Evolutionary conservation across 75 land plant species (phyloP).

Genomic region (Sequoia sempervirens): DNA sequence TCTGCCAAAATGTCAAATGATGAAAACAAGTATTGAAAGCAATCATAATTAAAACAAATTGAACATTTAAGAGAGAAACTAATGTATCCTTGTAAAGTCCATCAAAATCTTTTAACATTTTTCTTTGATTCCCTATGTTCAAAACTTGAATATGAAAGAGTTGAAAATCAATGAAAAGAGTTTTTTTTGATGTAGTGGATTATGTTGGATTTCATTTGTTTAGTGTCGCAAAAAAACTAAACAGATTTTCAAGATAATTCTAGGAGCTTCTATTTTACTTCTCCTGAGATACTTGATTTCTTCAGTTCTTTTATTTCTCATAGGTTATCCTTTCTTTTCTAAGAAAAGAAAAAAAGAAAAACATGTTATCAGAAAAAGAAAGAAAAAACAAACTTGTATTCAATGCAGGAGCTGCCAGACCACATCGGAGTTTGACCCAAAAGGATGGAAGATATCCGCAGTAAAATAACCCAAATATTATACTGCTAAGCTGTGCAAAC

Average conservation of each 20-base stretch:
- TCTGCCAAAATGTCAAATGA: not conserved
- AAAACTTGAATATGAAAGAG: not conserved
- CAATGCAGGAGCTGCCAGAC: slow-evolving; percentile 79
- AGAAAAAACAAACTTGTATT: slow-evolving; percentile 61
- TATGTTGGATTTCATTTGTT: not conserved
- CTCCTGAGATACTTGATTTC: not conserved
- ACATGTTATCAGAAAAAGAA: not conserved
- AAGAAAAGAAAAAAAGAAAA: not conserved
- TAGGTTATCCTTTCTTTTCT: not conserved
- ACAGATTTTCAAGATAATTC: not conserved
- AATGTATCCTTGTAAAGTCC: not conserved
- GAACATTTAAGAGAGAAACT: not conserved
- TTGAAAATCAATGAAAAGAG: not conserved
- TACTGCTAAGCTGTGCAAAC: slow-evolving; percentile 90
- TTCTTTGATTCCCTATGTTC: not conserved
- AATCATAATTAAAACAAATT: not conserved
- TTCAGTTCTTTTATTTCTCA: not conserved
- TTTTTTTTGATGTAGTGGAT: not conserved
- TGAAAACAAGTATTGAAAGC: not conserved
- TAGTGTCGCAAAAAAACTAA: not conserved
- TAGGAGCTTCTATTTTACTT: not conserved
- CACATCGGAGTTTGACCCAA: slow-evolving; percentile 97
- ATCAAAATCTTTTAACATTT: not conserved
- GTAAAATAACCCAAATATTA: slow-evolving; percentile 91
- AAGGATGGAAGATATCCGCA: slow-evolving; percentile 96